Evolutionary conservation across 2,329 filamentous ascomycete species (phyloP).

Genomic region (Fusarium virguliforme): DNA sequence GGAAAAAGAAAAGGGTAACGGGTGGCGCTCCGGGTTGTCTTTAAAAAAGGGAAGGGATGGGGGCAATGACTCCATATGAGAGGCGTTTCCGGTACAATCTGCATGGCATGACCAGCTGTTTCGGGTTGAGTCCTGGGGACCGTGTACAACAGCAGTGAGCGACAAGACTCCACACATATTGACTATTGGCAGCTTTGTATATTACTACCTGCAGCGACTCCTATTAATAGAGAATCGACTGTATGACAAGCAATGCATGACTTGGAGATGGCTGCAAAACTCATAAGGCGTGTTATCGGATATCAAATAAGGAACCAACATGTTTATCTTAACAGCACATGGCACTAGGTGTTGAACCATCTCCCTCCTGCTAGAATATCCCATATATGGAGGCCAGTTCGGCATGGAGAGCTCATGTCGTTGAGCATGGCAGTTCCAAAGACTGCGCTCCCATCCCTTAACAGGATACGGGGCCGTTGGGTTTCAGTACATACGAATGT

Average conservation of each 20-base stretch:
- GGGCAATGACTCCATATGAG: constrained; percentile 28
- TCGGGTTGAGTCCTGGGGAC: constrained; percentile 32
- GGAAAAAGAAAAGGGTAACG: background rate
- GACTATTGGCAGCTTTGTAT: constrained; percentile 41
- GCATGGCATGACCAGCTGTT: constrained; percentile 24
- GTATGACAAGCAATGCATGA: constrained; percentile 1
- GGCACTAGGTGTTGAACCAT: background rate
- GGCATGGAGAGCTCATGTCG: too few species aligned
- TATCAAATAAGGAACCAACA: background rate
- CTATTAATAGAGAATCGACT: constrained; percentile 16
- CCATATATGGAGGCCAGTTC: too few species aligned
- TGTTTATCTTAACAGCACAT: background rate
- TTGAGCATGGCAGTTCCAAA: too few species aligned
- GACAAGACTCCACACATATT: constrained; percentile 48
- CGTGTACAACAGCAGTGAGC: constrained; percentile 50
- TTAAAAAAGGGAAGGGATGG: constrained; percentile 8
- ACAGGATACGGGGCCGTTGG: too few species aligned
- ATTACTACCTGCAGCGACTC: constrained; percentile 28
- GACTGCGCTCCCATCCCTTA: too few species aligned
- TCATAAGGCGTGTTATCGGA: background rate
- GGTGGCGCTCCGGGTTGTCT: background rate
- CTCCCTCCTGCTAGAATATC: too few species aligned
- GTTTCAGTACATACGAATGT: too few species aligned
- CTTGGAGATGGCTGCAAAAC: background rate
- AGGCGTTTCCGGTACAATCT: constrained; percentile 41